Evolutionary conservation across 495 filamentous ascomycete species (phyloP).

Genomic region (Delitschia confertaspora): DNA sequence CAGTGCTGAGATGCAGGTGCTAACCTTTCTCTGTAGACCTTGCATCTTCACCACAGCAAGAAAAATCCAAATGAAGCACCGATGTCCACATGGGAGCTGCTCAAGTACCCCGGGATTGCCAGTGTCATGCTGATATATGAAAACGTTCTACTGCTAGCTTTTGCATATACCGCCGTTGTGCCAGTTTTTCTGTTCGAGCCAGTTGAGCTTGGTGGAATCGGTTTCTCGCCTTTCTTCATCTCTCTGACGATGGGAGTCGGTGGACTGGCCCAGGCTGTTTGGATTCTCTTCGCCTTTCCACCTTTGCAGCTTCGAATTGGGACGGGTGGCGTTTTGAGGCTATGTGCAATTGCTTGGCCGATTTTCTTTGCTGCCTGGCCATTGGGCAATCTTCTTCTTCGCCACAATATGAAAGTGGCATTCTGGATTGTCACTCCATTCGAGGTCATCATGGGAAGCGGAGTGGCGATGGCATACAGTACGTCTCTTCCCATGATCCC

Average conservation of each 20-base stretch:
- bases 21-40: slow-evolving; percentile 24
- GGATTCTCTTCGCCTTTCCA: slow-evolving; percentile 58
- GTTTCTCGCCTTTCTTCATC: slow-evolving; percentile 50
- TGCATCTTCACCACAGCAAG: slow-evolving; percentile 25
- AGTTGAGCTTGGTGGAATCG: slow-evolving; percentile 48
- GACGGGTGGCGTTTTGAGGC: slow-evolving; percentile 50
- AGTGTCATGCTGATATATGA: slow-evolving; percentile 53
- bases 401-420: slow-evolving; percentile 29
- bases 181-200: slow-evolving; percentile 57
- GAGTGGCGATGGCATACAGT: slow-evolving; percentile 60
- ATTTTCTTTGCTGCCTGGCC: slow-evolving; percentile 48
- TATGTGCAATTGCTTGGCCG: slow-evolving; percentile 48
- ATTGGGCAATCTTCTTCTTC: slow-evolving; percentile 45
- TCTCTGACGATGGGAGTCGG: slow-evolving; percentile 50
- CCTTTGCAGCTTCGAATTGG: slow-evolving; percentile 48
- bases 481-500: slow-evolving; percentile 5
- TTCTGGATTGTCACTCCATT: slow-evolving; percentile 51
- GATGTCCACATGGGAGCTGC: slow-evolving; percentile 46
- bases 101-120: slow-evolving; percentile 51
- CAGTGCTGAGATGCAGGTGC: slow-evolving; percentile 5
- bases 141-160: slow-evolving; percentile 53
- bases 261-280: slow-evolving; percentile 52
- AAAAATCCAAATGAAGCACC: slow-evolving; percentile 25
- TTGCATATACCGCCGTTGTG: slow-evolving; percentile 53
- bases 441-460: slow-evolving; percentile 41